Evolutionary conservation across 495 filamentous ascomycete species (phyloP).

Genomic region (Saxophila tyrrhenica): DNA sequence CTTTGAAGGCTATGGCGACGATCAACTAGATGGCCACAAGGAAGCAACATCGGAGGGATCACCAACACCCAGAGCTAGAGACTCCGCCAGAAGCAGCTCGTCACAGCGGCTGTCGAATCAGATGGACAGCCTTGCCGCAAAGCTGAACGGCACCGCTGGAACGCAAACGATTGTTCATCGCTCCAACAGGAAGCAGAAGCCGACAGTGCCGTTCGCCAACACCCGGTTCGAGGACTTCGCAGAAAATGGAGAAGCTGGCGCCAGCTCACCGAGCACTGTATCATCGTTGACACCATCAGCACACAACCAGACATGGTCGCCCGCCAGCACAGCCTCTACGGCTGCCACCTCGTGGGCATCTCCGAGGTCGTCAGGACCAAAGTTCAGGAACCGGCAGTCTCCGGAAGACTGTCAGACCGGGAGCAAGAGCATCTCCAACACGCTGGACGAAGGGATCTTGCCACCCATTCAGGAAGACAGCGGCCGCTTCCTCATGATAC

Average conservation of each 20-base stretch:
- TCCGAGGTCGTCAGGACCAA: conserved; percentile 7
- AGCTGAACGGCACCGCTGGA: conserved; percentile 9
- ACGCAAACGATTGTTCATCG: conserved; percentile 16
- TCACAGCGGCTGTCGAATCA: conserved; percentile 14
- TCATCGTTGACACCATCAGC: conserved; percentile 1
- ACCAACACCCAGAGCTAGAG: background rate
- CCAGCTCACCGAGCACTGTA: conserved; percentile 8
- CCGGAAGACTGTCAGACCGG: conserved; percentile 14
- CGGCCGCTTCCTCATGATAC: conserved; percentile 22
- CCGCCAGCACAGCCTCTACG: conserved; percentile 15
- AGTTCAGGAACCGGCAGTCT: conserved; percentile 8
- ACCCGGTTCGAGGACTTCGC: conserved; percentile 3
- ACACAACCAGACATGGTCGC: conserved; percentile 8
- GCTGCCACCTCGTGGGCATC: conserved; percentile 14
- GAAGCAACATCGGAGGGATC: background rate
- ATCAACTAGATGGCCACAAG: conserved; percentile 11
- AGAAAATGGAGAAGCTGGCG: background rate
- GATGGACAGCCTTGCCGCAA: conserved; percentile 8
- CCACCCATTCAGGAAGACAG: conserved; percentile 27
- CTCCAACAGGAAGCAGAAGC: conserved; percentile 5
- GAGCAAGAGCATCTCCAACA: conserved; percentile 15
- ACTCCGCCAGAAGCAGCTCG: conserved; percentile 2
- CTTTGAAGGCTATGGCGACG: conserved; percentile 7
- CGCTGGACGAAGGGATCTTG: conserved; percentile 33
- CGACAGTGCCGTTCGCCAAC: conserved; percentile 10